These are phyloP conservation scores for Rhizopogon rudus DNA, from an alignment of 768 basidiomycete species.

Conservation along the genomic window DNA sequence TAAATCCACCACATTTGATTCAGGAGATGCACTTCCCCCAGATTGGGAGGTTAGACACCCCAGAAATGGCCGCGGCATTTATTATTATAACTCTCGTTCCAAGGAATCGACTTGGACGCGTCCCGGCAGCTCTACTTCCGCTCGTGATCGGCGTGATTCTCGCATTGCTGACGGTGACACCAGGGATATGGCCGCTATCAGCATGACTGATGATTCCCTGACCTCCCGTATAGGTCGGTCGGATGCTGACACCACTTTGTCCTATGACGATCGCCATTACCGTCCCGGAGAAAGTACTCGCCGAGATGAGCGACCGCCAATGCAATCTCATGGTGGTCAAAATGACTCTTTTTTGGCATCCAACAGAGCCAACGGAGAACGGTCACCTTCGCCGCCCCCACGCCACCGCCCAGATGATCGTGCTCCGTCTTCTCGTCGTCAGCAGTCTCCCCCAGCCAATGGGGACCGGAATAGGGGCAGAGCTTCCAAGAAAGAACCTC, in stretches of 20 bases:
- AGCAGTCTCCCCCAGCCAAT: slow-evolving; percentile 13
- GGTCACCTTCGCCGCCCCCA: slow-evolving; percentile 17
- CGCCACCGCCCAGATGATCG: slow-evolving; percentile 21
- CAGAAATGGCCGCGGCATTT: slow-evolving; percentile 41
- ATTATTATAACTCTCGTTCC: slow-evolving; percentile 57
- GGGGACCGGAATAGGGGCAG: slow-evolving; percentile 17
- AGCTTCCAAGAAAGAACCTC: not conserved
- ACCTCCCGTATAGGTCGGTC: slow-evolving; percentile 24
- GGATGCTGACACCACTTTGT: slow-evolving; percentile 29
- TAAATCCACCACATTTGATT: slow-evolving; percentile 21
- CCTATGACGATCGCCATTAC: slow-evolving; percentile 63
- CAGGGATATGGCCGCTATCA: slow-evolving; percentile 20
- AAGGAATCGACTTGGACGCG: slow-evolving; percentile 54
- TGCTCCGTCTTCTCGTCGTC: slow-evolving; percentile 17
- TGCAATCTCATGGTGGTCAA: slow-evolving; percentile 14
- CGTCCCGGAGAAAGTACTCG: slow-evolving; percentile 38
- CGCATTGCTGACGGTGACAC: slow-evolving; percentile 15
- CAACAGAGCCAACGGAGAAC: slow-evolving; percentile 13
- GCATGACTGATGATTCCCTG: slow-evolving; percentile 17
- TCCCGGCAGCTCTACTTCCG: slow-evolving; percentile 33
- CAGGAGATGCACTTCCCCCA: slow-evolving; percentile 39
- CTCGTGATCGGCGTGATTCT: slow-evolving; percentile 20
- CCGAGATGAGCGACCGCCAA: slow-evolving; percentile 21
- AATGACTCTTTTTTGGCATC: slow-evolving; percentile 21
- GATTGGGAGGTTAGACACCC: slow-evolving; percentile 59